Evolutionary conservation across 257 asterid genomes (phyloP), one percentile per base, ranked within the genome.

Genomic region (Plantago elongata): DNA sequence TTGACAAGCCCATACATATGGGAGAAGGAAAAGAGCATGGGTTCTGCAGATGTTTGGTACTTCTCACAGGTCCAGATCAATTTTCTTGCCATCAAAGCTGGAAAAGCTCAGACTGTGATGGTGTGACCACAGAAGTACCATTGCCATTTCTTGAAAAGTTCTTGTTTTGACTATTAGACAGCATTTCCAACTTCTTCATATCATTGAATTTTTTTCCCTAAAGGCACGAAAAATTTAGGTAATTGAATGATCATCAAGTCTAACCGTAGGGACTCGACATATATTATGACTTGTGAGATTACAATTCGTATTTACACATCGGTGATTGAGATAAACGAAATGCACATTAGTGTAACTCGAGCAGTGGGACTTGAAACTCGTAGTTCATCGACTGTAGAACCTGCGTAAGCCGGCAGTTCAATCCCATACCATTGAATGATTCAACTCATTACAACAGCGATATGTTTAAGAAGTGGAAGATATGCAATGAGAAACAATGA

Each of bases 51-150:
- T 40, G 17, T 57, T 58, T 42, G 51, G 29, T 58, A 48, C 45
- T 42, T 17, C 40, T 13, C 14, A 60, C 37, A 60, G 44, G 63
- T 55, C 63, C 55, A 65, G 50, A 64, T 17, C 42, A 45, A 27
- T 65, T 65, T 45, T 56, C 70, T 65, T 45, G 48, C 13, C 50
- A 55, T 54, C 63, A 55, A 51, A 65, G 70, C 70, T 55, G 70
- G 57, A 52, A 62, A 64, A 42, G 22, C 11, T 58, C 48, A 65
- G 70, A 22, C 27, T 22, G 27, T 22, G 27, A 22, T 22, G 15
- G n/a, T 42, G 54, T 52, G 44, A 30, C 68, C 68, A 63, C 50
- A 63, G 11, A 63, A 65, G 62, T 65, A 65, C 62, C 11, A 45
- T 37, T 22, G 34, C 64, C 37, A 55, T 65, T 56, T 65, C 63